These are phyloP conservation scores for Coemansia sp. DNA, from an alignment of 192 early-diverging fungal genomes.

Conservation along the genomic window DNA sequence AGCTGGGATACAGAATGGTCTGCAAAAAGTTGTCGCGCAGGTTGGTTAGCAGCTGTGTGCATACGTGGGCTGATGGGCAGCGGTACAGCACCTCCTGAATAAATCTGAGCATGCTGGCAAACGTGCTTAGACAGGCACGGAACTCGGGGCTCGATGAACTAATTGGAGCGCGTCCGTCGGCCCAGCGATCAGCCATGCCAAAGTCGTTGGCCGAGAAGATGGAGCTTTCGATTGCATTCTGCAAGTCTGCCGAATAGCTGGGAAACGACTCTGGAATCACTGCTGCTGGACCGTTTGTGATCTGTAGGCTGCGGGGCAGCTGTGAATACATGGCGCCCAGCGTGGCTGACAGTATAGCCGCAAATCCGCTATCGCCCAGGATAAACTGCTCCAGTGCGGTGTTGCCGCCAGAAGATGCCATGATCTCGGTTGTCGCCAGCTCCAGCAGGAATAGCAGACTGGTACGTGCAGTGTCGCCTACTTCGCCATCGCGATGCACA, in stretches of 20 bases:
- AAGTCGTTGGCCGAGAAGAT: conserved; percentile 60
- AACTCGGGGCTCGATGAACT: conserved; percentile 59
- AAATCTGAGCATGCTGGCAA: conserved; percentile 32
- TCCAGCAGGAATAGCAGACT: conserved; percentile 84
- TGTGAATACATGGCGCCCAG: conserved; percentile 89
- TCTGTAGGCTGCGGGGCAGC: conserved; percentile 72
- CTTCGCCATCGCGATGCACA: conserved; percentile 84
- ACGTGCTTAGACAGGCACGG: conserved; percentile 36
- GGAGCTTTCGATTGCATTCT: conserved; percentile 47
- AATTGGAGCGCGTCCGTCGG: conserved; percentile 65
- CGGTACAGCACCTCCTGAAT: conserved; percentile 46
- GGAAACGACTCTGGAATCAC: conserved; percentile 48
- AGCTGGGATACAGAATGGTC: conserved; percentile 81
- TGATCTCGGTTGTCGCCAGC: conserved; percentile 61
- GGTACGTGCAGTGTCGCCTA: conserved; percentile 83
- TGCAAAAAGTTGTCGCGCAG: conserved; percentile 79
- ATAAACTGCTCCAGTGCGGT: conserved; percentile 80
- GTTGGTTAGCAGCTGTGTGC: conserved; percentile 58
- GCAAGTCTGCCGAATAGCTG: conserved; percentile 49
- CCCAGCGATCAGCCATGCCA: conserved; percentile 64
- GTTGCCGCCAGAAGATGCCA: conserved; percentile 47
- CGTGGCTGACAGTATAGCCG: conserved; percentile 75
- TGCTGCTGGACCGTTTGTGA: conserved; percentile 45
- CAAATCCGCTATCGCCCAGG: conserved; percentile 73
- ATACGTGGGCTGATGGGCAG: conserved; percentile 39